These are phyloP conservation scores for Penicillium sp. DNA, from an alignment of 2,329 filamentous ascomycete genomes.

Conservation along the genomic window DNA sequence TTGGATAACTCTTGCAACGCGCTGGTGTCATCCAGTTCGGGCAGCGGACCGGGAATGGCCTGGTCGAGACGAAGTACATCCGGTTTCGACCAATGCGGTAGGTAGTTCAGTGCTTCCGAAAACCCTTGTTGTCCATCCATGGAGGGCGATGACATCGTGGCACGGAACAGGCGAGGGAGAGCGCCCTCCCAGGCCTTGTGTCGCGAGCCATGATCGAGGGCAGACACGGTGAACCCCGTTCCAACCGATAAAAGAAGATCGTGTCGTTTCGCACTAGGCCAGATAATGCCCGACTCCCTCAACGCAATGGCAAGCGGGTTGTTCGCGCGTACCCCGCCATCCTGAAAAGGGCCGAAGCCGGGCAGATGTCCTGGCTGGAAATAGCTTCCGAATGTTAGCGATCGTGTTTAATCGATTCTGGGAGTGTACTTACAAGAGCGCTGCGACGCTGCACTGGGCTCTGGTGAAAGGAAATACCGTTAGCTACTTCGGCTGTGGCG, in stretches of 20 bases:
- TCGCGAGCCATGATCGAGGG: no score
- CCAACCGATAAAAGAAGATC: conserved; percentile 16
- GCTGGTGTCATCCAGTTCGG: no score
- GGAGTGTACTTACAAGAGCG: conserved; percentile 16
- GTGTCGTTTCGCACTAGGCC: conserved; percentile 16
- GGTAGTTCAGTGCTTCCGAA: no score
- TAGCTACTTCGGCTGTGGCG: neutral
- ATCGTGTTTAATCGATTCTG: neutral
- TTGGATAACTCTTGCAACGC: no score
- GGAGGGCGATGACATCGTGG: no score
- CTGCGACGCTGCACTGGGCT: conserved; percentile 17
- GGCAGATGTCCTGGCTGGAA: conserved; percentile 16
- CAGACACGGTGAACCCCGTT: no score
- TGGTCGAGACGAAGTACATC: no score
- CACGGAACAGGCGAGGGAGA: no score
- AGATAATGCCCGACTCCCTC: conserved; percentile 19
- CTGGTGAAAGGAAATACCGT: neutral
- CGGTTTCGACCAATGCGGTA: no score
- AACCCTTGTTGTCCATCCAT: no score
- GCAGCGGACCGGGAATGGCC: no score
- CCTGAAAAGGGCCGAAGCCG: conserved; percentile 6
- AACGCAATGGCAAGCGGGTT: conserved; percentile 21
- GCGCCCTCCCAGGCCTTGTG: no score
- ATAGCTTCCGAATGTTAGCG: conserved; percentile 11
- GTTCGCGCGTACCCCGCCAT: conserved; percentile 21